phyloP scores from a whole-genome alignment of 2,329 filamentous ascomycete genomes.

The Hymenoscyphus linearis region DNA sequence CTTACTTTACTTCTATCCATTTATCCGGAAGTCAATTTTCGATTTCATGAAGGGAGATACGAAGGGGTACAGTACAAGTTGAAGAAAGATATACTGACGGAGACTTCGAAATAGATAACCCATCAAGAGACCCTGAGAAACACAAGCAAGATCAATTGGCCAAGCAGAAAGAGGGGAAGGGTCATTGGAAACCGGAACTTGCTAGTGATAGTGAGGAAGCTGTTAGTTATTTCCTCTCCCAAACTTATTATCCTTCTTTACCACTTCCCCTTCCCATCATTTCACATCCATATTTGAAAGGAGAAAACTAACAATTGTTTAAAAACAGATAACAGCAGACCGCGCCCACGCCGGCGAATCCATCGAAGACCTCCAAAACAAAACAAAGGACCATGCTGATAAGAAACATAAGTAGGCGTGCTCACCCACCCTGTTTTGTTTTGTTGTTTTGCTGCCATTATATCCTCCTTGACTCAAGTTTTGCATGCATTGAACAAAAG shows the following conservation, averaged over 20 bases:
- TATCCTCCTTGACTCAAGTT: no score
- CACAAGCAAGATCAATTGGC: conserved; percentile 56
- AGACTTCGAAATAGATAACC: conserved; percentile 15
- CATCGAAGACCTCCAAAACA: conserved; percentile 55
- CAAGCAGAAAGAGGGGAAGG: conserved; percentile 66
- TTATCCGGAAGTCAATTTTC: neutral
- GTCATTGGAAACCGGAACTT: conserved; percentile 71
- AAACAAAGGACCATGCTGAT: conserved; percentile 50
- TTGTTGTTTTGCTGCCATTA: neutral
- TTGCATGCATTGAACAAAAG: no score
- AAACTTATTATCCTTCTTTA: no score
- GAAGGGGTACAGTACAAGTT: neutral
- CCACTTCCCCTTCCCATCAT: neutral
- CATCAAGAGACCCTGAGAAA: conserved; percentile 42
- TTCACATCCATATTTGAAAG: neutral
- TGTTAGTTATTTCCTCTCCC: conserved; percentile 41
- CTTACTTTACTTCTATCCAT: no score
- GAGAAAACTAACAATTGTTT: neutral
- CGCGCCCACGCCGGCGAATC: conserved; percentile 16
- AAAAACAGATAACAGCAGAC: conserved; percentile 23
- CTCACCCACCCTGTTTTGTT: conserved; percentile 2
- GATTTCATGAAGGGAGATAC: neutral
- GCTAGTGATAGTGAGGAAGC: conserved; percentile 76
- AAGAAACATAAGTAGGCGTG: conserved; percentile 26
- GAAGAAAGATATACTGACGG: neutral